Base-by-base conservation (phyloP, 1,139 yeast species). In the Scheffersomyces cryptocercus region DNA sequence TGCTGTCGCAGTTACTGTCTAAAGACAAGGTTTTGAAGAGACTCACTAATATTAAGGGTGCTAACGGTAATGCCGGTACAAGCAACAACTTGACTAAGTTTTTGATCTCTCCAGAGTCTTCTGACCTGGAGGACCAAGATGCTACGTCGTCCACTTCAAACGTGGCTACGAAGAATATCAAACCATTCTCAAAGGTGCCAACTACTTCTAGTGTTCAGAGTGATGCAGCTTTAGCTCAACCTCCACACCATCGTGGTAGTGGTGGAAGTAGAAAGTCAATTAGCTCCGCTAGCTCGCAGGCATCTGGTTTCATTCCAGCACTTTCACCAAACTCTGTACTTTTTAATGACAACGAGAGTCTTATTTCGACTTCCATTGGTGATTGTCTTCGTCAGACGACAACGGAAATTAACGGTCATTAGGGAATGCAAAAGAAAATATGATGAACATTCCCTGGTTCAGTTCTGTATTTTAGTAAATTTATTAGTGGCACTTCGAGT, bases 321-420 rank as follows among this genome's bases (percentile, higher is more conserved):
- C 35, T 31, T 31, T 15, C 35, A 14, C 20, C 35, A 10, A 31
- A 15, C 20, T 15, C 35, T 31, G 35, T 31, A 10, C 26, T 20
- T 13, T 35, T 45, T 33, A 44, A 40, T 36, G 51, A 49, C 40
- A 44, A 43, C 16, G 77, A 70, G 45, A 70, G 74, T 50, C 62
- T 72, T 38, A 61, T 72, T 16, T 67, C 72, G 29, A 58, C 67
- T 16, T 65, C 74, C 4, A 64, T 71, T 36, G 76, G 72, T 33
- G 76, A 72, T 44, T 70, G 75, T 49, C 57, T 72, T 42, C 63
- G 75, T 50, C 68, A 65, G 48, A 57, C 70, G 38, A 66, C 68
- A 35, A 67, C 73, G 11, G 75, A 70, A 54, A 62, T 72, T 34
- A 64, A 62, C 45, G 67, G 68, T 39, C 58, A 56, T 39, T 61